These are phyloP conservation scores for Sequoiadendron giganteum DNA, from an alignment of 75 land plant species.

Conservation along the genomic window DNA sequence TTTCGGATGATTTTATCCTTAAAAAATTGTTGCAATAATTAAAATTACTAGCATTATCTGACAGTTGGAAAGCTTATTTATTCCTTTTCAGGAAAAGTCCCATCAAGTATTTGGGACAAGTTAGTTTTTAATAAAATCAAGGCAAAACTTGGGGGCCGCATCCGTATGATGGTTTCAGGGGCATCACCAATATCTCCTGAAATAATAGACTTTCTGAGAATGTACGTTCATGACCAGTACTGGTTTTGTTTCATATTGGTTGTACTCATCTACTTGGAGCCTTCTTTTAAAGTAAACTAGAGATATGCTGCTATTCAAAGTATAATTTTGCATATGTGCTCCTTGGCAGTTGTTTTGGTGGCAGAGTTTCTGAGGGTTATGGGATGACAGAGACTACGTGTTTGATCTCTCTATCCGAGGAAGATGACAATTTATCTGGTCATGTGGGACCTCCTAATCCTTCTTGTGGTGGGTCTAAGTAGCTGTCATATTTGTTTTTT, in stretches of 20 bases:
- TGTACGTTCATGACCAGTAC: not conserved
- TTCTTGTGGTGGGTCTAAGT: conserved; percentile 11
- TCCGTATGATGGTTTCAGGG: conserved; percentile 16
- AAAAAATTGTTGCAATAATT: not conserved
- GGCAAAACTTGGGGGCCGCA: conserved; percentile 22
- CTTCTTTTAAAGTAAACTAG: not conserved
- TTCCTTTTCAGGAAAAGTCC: conserved; percentile 9
- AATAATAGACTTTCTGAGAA: conserved; percentile 19
- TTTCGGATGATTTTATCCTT: not conserved
- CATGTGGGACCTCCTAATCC: conserved; percentile 24
- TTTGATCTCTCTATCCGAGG: conserved; percentile 12
- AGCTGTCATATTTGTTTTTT: not conserved
- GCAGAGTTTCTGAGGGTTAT: conserved; percentile 14
- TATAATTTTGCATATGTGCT: not conserved
- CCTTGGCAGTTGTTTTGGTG: conserved; percentile 20
- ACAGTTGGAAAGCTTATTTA: not conserved
- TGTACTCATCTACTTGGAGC: not conserved
- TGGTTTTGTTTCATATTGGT: not conserved
- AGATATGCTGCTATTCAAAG: not conserved
- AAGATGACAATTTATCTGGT: conserved; percentile 18
- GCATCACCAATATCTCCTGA: conserved; percentile 25
- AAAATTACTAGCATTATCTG: not conserved
- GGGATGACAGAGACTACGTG: conserved; percentile 25
- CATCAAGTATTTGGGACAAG: conserved; percentile 19
- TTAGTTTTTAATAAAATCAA: conserved; percentile 22